These are phyloP conservation scores for Mycena floridula DNA, from an alignment of 768 basidiomycete species.

Conservation along the genomic window DNA sequence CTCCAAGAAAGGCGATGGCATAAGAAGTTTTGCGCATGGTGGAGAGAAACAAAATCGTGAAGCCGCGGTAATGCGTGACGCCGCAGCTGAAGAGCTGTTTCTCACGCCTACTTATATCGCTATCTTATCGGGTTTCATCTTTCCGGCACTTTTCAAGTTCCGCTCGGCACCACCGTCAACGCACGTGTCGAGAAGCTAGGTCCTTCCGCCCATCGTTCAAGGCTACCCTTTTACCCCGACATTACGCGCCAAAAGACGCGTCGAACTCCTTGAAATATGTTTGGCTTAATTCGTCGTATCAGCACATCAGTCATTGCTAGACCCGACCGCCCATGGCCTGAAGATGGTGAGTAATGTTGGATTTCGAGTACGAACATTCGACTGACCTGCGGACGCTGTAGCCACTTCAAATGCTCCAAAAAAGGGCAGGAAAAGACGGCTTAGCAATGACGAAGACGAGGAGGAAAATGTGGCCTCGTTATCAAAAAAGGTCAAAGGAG, in stretches of 20 bases:
- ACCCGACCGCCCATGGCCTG: conserved; percentile 42
- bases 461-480: conserved; percentile 14
- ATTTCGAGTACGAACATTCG: neutral
- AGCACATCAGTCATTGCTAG: conserved; percentile 33
- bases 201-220: too few relatives aligned
- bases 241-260: neutral
- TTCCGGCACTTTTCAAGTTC: too few relatives aligned
- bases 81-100: too few relatives aligned
- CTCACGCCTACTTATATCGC: too few relatives aligned
- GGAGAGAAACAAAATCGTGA: too few relatives aligned
- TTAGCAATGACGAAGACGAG: conserved; percentile 27
- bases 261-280: neutral
- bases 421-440: conserved; percentile 39
- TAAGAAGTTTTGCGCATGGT: conserved; percentile 52
- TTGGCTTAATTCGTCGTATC: neutral
- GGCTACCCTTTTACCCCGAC: too few relatives aligned
- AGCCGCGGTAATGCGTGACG: too few relatives aligned
- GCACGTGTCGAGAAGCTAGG: too few relatives aligned
- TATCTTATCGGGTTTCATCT: too few relatives aligned
- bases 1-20: conserved; percentile 53
- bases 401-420: conserved; percentile 45
- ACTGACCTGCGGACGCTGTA: conserved; percentile 16
- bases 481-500: conserved; percentile 6
- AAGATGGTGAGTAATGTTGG: conserved; percentile 33
- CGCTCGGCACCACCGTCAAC: too few relatives aligned